Percentiles rank a stretch among this genome's conserved stretches.
Conservation (phyloP, 352 stramenopile genomes). For the Phytopythium kandeliae region DNA sequence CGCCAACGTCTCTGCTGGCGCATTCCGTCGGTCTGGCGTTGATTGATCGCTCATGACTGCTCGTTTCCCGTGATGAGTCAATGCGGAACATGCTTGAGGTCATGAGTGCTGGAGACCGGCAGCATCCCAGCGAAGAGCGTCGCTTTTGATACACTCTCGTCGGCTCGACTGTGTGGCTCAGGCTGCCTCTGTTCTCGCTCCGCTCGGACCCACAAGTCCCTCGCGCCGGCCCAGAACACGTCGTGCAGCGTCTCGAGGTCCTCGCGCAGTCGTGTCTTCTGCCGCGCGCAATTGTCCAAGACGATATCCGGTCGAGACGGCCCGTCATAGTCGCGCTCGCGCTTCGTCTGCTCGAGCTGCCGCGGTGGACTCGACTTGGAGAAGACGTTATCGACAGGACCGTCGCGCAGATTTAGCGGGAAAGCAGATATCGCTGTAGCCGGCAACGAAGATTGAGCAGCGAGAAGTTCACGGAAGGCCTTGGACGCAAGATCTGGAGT, state of each 20-base stretch:
- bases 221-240: slow-evolving; percentile 26
- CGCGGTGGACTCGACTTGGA: not conserved
- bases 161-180: too few relatives aligned
- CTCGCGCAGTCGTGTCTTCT: slow-evolving; percentile 23
- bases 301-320: slow-evolving; percentile 12
- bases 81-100: too few relatives aligned
- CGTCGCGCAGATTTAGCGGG: not conserved
- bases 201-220: slow-evolving; percentile 11
- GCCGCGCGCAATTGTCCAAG: slow-evolving; percentile 23
- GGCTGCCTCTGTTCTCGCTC: not conserved
- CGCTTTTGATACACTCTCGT: not conserved
- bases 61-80: too few relatives aligned
- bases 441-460: not conserved
- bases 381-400: not conserved
- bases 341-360: not conserved
- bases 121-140: too few relatives aligned
- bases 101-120: too few relatives aligned
- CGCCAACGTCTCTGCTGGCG: too few relatives aligned
- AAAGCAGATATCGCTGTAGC: not conserved
- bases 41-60: too few relatives aligned
- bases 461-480: not conserved
- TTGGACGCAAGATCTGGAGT: slow-evolving; percentile 1
- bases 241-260: slow-evolving; percentile 22
- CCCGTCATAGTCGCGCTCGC: not conserved
- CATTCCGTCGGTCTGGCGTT: too few relatives aligned